Base-by-base conservation (phyloP, 805 yeast genomes). In the Starmerella roubikii region DNA sequence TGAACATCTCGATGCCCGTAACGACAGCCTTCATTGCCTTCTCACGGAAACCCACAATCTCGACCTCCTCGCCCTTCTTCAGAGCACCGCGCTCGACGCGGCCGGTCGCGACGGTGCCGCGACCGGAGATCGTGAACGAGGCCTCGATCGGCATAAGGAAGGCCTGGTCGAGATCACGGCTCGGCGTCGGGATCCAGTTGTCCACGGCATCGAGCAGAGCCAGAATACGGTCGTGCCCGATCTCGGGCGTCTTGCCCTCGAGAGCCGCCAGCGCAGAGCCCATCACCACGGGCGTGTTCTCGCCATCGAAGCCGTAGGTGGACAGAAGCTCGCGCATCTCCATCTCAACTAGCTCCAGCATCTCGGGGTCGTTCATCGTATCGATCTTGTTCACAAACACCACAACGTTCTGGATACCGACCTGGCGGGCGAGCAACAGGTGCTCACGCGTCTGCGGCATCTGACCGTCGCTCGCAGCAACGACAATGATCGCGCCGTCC, bases 401-500 rank as follows among this genome's bases (percentile, higher is more conserved):
- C 64, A 91, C 96, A 59, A 91, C 74, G 67, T 85, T 75, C 69
- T 88, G 93, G 52, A 91, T 94, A 74, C 98, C 98, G 61, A 91
- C 97, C 71, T 91, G 98, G 72, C 97, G 84, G 49, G 98, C 98
- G 58, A 91, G 77, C 65, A 91, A 69, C 69, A 91, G 72, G 69
- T 91, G 98, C 71, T 91, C 98, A 71, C 97, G 83, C 54, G 98
- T 91, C 71, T 91, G 98, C 60, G 96, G 97, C 97, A 88, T 91
- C 69, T 85, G 94, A 59, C 98, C 98, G 60, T 91, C 98, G 42
- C 94, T 71, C 48, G 98, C 98, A 58, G 97, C 98, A 64, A 91
- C 97, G 47, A 88, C 97, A 68, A 88, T 88, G 55, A 88, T 86
- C 52, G 96, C 97, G 72, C 97, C 96, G 65, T 88, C 97, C 96